phyloP scores from a whole-genome alignment of 768 basidiomycete genomes.

The Amanita thiersii region DNA sequence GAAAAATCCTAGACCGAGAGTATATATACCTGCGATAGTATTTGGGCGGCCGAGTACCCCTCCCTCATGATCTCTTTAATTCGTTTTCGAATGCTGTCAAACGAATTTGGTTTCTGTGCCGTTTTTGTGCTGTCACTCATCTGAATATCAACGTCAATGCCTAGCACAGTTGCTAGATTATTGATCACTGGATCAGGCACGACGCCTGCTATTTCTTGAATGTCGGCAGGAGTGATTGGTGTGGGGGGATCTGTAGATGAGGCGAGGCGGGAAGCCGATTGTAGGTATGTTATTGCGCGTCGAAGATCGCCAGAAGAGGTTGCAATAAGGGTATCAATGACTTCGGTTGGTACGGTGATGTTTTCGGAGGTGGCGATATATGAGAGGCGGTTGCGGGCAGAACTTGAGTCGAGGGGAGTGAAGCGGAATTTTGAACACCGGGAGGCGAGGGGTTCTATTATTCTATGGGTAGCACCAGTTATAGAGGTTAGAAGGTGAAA shows the following conservation, averaged over 20 bases:
- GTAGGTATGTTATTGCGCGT: conserved; percentile 94
- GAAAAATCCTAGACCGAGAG: conserved; percentile 9
- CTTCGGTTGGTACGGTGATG: conserved; percentile 46
- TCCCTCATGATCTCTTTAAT: conserved; percentile 76
- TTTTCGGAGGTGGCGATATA: conserved; percentile 77
- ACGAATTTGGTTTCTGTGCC: conserved; percentile 29
- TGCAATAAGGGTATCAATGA: conserved; percentile 65
- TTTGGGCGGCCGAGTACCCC: conserved; percentile 89
- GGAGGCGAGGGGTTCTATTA: conserved; percentile 97
- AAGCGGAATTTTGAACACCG: conserved; percentile 99
- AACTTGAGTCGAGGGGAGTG: conserved; percentile 77
- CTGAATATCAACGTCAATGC: conserved; percentile 51
- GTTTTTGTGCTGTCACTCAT: conserved; percentile 44
- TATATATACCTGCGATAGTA: conserved; percentile 71
- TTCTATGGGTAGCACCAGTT: conserved; percentile 38
- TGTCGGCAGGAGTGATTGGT: conserved; percentile 66
- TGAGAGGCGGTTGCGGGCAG: conserved; percentile 65
- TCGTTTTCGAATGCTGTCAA: conserved; percentile 55
- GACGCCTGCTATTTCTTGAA: conserved; percentile 96
- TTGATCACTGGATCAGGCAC: conserved; percentile 72
- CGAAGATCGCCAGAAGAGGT: conserved; percentile 90
- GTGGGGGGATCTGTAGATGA: conserved; percentile 64
- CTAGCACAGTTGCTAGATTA: conserved; percentile 61
- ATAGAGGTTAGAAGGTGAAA: background rate
- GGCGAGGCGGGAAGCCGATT: conserved; percentile 88